Evolutionary conservation across 2,329 filamentous ascomycete genomes (phyloP).

Genomic region (Penicillium occitanis): DNA sequence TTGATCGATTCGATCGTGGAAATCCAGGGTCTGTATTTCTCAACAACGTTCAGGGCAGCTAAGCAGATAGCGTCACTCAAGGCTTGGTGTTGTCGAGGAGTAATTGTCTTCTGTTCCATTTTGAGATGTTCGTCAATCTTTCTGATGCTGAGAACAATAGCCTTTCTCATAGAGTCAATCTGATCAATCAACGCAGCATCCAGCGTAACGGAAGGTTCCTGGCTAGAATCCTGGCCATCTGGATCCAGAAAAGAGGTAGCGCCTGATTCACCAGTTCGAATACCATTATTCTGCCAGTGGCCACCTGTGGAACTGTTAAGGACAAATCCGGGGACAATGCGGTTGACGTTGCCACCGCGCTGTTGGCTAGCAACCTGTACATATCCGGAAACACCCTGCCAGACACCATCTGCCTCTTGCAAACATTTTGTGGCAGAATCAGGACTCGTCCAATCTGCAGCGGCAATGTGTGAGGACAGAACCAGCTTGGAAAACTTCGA

Average conservation of each 20-base stretch:
- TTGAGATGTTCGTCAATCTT: conserved; percentile 82
- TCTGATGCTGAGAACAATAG: conserved; percentile 81
- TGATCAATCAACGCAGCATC: conserved; percentile 77
- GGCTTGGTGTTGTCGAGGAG: conserved; percentile 71
- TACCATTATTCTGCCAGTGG: conserved; percentile 74
- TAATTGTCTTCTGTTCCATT: conserved; percentile 77
- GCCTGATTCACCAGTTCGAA: conserved; percentile 63
- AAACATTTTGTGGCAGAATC: conserved; percentile 94
- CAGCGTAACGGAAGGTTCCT: conserved; percentile 71
- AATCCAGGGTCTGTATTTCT: conserved; percentile 87
- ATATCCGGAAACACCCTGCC: conserved; percentile 92
- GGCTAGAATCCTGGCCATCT: conserved; percentile 72
- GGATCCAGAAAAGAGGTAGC: conserved; percentile 74
- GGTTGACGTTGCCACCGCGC: conserved; percentile 85
- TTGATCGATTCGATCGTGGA: conserved; percentile 89
- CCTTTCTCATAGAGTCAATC: conserved; percentile 79
- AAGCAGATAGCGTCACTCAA: conserved; percentile 81
- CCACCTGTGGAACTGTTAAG: conserved; percentile 80
- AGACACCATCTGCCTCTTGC: conserved; percentile 94
- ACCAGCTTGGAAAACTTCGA: conserved; percentile 99
- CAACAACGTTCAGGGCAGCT: conserved; percentile 75
- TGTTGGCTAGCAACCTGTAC: conserved; percentile 94
- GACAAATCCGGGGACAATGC: conserved; percentile 91
- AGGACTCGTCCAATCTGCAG: conserved; percentile 89
- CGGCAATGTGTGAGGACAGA: conserved; percentile 94